Conservation (phyloP, 495 filamentous ascomycete genomes). For the Saxophila tyrrhenica region DNA sequence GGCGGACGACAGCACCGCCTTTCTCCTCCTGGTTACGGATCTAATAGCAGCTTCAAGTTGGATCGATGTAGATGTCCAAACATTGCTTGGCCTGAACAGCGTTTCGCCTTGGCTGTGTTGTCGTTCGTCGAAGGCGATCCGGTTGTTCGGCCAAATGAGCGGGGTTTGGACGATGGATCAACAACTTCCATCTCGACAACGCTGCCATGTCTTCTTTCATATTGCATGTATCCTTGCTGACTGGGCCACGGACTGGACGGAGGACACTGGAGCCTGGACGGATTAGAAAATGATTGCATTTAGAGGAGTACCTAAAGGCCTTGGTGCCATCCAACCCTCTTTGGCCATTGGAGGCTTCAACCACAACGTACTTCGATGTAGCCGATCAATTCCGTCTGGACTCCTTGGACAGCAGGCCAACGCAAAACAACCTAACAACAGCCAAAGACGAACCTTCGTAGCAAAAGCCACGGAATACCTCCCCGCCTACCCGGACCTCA, state of each 20-base stretch:
- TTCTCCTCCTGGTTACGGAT: no score
- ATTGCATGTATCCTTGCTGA: neutral
- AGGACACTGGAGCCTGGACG: neutral
- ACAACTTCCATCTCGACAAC: neutral
- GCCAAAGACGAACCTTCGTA: conserved; percentile 7
- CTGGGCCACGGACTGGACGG: no score
- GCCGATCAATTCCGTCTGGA: no score
- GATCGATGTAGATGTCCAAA: no score
- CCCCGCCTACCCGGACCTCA: conserved; percentile 20
- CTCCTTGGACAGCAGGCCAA: neutral
- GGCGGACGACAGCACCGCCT: no score
- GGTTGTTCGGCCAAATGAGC: neutral
- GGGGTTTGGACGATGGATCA: neutral
- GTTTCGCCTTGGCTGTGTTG: no score
- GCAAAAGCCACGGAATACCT: conserved; percentile 22
- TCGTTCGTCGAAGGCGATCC: no score
- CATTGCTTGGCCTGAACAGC: no score
- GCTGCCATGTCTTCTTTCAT: neutral
- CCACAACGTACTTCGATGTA: neutral
- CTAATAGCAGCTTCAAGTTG: no score
- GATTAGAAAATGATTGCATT: neutral
- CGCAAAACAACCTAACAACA: neutral
- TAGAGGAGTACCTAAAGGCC: neutral
- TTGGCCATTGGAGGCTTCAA: neutral
- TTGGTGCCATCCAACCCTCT: neutral